These are phyloP conservation scores for Skeletonema marinoi DNA, from an alignment of 108 stramenopile species.

Conservation along the genomic window DNA sequence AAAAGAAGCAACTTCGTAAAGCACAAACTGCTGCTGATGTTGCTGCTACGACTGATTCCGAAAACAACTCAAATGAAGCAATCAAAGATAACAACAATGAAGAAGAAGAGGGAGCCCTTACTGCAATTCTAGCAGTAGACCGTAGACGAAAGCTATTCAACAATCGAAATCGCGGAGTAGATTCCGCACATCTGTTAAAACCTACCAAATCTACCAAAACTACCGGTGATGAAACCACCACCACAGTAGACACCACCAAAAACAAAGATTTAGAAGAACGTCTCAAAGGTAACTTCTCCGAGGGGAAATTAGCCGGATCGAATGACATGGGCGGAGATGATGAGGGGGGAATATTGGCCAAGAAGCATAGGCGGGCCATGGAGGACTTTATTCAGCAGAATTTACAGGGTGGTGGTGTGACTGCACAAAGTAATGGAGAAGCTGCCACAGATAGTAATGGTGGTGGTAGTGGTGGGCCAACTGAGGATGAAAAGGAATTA, in stretches of 20 bases:
- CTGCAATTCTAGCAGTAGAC: constrained; percentile 29
- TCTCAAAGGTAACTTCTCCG: constrained; percentile 45
- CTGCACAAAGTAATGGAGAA: neutral
- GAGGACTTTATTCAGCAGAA: constrained; percentile 50
- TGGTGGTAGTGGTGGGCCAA: neutral
- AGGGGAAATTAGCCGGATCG: constrained; percentile 38
- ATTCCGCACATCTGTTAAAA: constrained; percentile 22
- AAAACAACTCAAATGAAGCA: constrained; percentile 6
- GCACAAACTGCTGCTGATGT: neutral
- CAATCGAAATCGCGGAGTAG: constrained; percentile 34
- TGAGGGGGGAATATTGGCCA: constrained; percentile 48
- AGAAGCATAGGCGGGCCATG: constrained; percentile 59
- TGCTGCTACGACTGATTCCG: neutral
- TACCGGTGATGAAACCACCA: neutral
- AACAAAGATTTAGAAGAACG: constrained; percentile 47
- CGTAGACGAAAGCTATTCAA: constrained; percentile 34
- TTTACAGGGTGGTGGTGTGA: constrained; percentile 10
- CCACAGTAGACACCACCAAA: neutral
- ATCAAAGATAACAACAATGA: neutral
- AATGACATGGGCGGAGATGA: constrained; percentile 52
- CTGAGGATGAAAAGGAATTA: constrained; percentile 33
- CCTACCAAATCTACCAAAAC: neutral
- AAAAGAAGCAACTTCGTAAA: constrained; percentile 40
- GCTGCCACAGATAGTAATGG: neutral
- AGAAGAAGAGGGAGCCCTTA: constrained; percentile 21